These are phyloP conservation scores for Caulochytrium protostelioides DNA, from an alignment of 371 early-diverging fungal species.

Conservation along the genomic window DNA sequence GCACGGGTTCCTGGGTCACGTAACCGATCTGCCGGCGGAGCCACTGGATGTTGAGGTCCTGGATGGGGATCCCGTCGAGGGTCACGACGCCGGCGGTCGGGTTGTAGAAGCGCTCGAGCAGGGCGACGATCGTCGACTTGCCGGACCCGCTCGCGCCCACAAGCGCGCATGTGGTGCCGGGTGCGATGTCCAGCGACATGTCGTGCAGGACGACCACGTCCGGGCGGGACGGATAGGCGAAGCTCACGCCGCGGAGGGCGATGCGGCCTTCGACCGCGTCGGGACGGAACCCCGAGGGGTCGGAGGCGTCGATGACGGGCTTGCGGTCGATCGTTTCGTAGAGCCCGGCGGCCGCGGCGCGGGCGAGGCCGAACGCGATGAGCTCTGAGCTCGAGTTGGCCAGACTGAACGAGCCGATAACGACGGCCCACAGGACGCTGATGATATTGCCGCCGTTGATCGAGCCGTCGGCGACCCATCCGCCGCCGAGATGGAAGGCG, in stretches of 20 bases:
- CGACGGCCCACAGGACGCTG: slow-evolving; percentile 40
- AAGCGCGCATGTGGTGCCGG: slow-evolving; percentile 32
- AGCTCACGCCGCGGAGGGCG: slow-evolving; percentile 42
- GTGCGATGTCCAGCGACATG: slow-evolving; percentile 20
- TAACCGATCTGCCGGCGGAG: slow-evolving; percentile 58
- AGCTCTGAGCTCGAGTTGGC: slow-evolving; percentile 10
- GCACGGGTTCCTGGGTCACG: slow-evolving; percentile 68
- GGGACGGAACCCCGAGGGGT: slow-evolving; percentile 27
- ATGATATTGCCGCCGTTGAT: slow-evolving; percentile 15
- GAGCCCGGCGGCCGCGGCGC: slow-evolving; percentile 55
- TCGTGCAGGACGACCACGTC: slow-evolving; percentile 29
- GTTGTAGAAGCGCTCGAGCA: slow-evolving; percentile 17
- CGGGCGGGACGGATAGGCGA: slow-evolving; percentile 33
- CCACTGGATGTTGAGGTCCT: slow-evolving; percentile 18
- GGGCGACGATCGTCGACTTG: slow-evolving; percentile 30
- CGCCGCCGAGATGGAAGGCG: slow-evolving; percentile 40
- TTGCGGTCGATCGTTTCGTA: slow-evolving; percentile 54
- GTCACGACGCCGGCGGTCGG: slow-evolving; percentile 3
- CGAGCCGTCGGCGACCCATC: slow-evolving; percentile 21
- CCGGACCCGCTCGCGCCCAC: slow-evolving; percentile 31
- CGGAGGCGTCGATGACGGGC: slow-evolving; percentile 39
- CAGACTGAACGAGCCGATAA: slow-evolving; percentile 34
- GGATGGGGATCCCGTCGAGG: slow-evolving; percentile 17
- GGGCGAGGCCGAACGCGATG: slow-evolving; percentile 48
- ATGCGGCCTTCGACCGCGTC: slow-evolving; percentile 36